These are phyloP conservation scores for Suillus paluster DNA, from an alignment of 768 basidiomycete genomes.

Conservation along the genomic window DNA sequence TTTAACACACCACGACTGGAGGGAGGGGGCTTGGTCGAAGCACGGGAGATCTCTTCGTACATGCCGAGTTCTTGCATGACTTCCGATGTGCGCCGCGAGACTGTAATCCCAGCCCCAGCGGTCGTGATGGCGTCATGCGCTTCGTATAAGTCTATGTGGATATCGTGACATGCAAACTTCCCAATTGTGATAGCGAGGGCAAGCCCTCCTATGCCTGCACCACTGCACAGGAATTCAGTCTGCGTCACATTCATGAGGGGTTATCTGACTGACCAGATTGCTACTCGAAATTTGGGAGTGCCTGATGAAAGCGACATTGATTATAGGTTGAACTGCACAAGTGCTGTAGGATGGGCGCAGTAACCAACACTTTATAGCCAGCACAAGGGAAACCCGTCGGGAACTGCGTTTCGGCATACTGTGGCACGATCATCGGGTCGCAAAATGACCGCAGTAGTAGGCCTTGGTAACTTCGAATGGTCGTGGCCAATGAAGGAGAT, in stretches of 20 bases:
- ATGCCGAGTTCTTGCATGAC: constrained; percentile 47
- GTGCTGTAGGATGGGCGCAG: no score
- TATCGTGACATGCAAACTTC: constrained; percentile 26
- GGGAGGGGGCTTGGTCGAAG: constrained; percentile 19
- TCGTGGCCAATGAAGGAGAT: no score
- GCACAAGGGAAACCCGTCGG: no score
- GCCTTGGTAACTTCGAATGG: no score
- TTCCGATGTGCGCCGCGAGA: constrained; percentile 50
- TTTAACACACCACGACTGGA: constrained; percentile 5
- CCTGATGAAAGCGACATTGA: background rate
- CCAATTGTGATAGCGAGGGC: constrained; percentile 40
- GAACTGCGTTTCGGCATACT: no score
- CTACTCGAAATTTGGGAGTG: constrained; percentile 11
- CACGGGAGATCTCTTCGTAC: constrained; percentile 18
- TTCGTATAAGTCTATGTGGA: constrained; percentile 48
- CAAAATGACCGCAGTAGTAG: no score
- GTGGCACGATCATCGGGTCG: no score
- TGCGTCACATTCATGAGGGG: background rate
- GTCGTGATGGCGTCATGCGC: constrained; percentile 40
- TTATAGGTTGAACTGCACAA: background rate
- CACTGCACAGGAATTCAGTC: background rate
- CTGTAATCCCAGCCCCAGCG: constrained; percentile 45
- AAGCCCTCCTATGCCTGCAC: constrained; percentile 41
- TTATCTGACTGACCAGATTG: constrained; percentile 5
- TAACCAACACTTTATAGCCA: no score